Percentiles rank a stretch among this genome's conserved stretches.
phyloP scores from a whole-genome alignment of 2,329 filamentous ascomycete genomes.

The Colletotrichum cuscutae region DNA sequence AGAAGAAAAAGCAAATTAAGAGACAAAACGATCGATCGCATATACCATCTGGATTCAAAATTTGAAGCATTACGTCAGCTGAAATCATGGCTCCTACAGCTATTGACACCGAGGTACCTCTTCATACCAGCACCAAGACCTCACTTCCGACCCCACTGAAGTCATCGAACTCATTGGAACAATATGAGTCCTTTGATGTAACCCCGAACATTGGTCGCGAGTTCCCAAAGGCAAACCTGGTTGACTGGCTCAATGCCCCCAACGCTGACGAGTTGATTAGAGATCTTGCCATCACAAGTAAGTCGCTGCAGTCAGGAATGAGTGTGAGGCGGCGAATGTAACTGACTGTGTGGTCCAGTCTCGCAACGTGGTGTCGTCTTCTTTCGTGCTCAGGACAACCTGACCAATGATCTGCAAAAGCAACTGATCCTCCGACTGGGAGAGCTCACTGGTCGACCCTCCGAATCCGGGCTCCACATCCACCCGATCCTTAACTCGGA shows the following conservation, averaged over 20 bases:
- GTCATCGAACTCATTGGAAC: conserved; percentile 51
- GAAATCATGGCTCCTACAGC: conserved; percentile 32
- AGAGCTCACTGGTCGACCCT: conserved; percentile 67
- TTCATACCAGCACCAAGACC: conserved; percentile 22
- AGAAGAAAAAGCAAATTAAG: accelerated
- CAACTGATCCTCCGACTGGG: conserved; percentile 68
- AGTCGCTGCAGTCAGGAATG: too few species aligned
- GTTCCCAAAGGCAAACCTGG: conserved; percentile 60
- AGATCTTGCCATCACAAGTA: conserved; percentile 71
- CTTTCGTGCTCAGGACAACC: conserved; percentile 68
- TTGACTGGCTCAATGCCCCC: conserved; percentile 63
- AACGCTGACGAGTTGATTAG: conserved; percentile 66
- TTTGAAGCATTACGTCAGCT: background rate
- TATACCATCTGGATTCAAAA: background rate
- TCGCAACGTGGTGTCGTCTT: conserved; percentile 73
- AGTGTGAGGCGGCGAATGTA: background rate
- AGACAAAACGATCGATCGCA: background rate
- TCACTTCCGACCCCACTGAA: conserved; percentile 40
- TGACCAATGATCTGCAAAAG: conserved; percentile 70
- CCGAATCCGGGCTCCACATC: conserved; percentile 67
- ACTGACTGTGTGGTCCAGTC: conserved; percentile 49
- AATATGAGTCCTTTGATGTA: conserved; percentile 57
- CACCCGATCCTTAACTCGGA: conserved; percentile 67
- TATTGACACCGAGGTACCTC: conserved; percentile 28
- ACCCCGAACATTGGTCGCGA: conserved; percentile 67